These are phyloP conservation scores for Debaryomycetaceae sp. DNA, from an alignment of 1,139 yeast species.

Conservation along the genomic window DNA sequence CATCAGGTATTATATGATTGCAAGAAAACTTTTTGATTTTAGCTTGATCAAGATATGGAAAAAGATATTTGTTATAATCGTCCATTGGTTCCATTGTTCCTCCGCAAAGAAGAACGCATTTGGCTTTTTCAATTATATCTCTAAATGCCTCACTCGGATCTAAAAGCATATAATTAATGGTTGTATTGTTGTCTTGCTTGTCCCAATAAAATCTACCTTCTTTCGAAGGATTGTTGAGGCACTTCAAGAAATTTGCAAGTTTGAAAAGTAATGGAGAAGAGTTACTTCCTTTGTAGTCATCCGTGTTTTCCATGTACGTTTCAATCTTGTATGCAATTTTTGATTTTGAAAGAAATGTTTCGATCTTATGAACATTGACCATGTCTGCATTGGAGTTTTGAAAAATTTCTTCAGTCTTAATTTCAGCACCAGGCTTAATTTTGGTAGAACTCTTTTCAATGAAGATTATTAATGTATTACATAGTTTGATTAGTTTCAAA, in stretches of 20 bases:
- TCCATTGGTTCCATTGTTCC: constrained; percentile 94
- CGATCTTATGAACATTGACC: constrained; percentile 67
- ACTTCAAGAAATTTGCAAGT: constrained; percentile 60
- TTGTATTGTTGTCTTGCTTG: constrained; percentile 20
- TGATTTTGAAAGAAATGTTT: constrained; percentile 58
- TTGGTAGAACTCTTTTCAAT: constrained; percentile 24
- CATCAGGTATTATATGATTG: constrained; percentile 79
- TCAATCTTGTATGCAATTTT: constrained; percentile 86
- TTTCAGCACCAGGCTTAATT: constrained; percentile 50
- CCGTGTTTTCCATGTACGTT: constrained; percentile 51
- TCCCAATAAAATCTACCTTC: constrained; percentile 84
- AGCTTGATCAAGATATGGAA: constrained; percentile 50
- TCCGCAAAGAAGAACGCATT: constrained; percentile 81
- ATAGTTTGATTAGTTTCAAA: constrained; percentile 58
- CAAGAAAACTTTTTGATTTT: constrained; percentile 62
- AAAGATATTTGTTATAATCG: constrained; percentile 63
- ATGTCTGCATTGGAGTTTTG: constrained; percentile 62
- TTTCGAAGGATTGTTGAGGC: constrained; percentile 68
- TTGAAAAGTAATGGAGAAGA: constrained; percentile 64
- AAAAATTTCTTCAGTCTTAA: constrained; percentile 53
- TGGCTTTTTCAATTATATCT: constrained; percentile 62
- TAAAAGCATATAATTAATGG: constrained; percentile 66
- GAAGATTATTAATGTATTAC: constrained; percentile 50
- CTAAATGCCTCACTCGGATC: constrained; percentile 77
- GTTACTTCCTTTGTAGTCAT: constrained; percentile 8